These are phyloP conservation scores for Hypoxylon sp. DNA, from an alignment of 2,329 filamentous ascomycete species.

Conservation along the genomic window DNA sequence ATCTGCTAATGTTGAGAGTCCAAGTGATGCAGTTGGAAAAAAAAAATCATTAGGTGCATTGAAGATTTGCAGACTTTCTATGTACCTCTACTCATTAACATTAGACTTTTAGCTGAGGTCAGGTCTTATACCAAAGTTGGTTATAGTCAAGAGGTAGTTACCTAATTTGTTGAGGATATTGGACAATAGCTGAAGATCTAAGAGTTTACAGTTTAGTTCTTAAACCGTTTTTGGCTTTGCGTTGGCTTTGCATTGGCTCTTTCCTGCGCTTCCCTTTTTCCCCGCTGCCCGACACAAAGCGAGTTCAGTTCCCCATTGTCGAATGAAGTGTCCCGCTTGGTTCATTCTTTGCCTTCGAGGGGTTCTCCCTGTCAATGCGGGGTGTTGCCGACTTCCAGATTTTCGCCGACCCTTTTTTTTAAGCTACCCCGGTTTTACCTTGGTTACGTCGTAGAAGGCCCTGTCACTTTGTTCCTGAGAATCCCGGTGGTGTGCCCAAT, in stretches of 20 bases:
- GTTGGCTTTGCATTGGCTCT: neutral
- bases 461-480: conserved; percentile 46
- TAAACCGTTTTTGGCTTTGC: conserved; percentile 2
- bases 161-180: neutral
- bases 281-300: conserved; percentile 39
- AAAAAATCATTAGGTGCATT: conserved; percentile 3
- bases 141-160: conserved; percentile 5
- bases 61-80: conserved; percentile 12
- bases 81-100: conserved; percentile 24
- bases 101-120: conserved; percentile 19
- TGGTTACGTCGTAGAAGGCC: conserved; percentile 18
- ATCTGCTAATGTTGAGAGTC: neutral
- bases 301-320: conserved; percentile 25
- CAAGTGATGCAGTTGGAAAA: neutral
- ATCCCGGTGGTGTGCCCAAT: conserved; percentile 46
- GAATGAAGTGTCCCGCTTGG: conserved; percentile 12
- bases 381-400: conserved; percentile 39
- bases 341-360: conserved; percentile 8
- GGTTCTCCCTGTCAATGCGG: conserved; percentile 40
- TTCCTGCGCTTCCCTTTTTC: neutral
- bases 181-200: conserved; percentile 7
- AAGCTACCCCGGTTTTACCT: conserved; percentile 35
- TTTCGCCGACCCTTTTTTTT: conserved; percentile 23
- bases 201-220: conserved; percentile 1
- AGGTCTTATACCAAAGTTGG: conserved; percentile 26